These are phyloP conservation scores for Zoysia pacifica DNA, from an alignment of 176 grass and related monocot species.

Conservation along the genomic window DNA sequence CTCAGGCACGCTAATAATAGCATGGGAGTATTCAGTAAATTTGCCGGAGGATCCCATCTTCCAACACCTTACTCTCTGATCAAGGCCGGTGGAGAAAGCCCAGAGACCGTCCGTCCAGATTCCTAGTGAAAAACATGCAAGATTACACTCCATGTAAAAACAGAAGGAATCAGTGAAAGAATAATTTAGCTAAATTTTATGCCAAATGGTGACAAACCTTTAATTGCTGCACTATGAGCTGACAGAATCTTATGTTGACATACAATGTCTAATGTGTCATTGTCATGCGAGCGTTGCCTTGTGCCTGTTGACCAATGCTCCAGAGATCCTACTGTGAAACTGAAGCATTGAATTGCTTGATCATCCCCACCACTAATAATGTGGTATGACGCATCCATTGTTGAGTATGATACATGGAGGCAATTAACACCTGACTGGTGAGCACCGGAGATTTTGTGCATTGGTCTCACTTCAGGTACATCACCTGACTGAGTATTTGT, in stretches of 20 bases:
- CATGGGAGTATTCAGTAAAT: constrained; percentile 60
- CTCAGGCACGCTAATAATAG: constrained; percentile 83
- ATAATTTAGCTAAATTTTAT: not conserved
- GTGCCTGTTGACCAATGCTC: not conserved
- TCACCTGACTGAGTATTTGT: constrained; percentile 39
- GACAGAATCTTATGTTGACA: constrained; percentile 52
- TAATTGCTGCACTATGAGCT: constrained; percentile 86
- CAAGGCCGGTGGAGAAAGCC: constrained; percentile 86
- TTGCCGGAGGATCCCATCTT: constrained; percentile 31
- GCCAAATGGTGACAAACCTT: constrained; percentile 56
- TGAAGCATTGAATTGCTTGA: constrained; percentile 67
- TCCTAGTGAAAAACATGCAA: constrained; percentile 35
- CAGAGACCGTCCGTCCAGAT: constrained; percentile 85
- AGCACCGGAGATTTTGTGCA: constrained; percentile 48
- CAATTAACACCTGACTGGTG: constrained; percentile 97
- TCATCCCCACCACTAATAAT: constrained; percentile 87
- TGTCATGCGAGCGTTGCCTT: not conserved
- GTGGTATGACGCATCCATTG: constrained; percentile 43
- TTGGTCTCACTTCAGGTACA: constrained; percentile 56
- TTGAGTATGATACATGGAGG: constrained; percentile 50
- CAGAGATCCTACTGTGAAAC: constrained; percentile 52
- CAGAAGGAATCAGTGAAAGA: not conserved
- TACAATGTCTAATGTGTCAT: constrained; percentile 42
- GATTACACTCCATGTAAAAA: constrained; percentile 12
- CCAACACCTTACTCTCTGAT: constrained; percentile 91